Conservation (phyloP, 176 grass and related monocot genomes). For the Oryza longistaminata region DNA sequence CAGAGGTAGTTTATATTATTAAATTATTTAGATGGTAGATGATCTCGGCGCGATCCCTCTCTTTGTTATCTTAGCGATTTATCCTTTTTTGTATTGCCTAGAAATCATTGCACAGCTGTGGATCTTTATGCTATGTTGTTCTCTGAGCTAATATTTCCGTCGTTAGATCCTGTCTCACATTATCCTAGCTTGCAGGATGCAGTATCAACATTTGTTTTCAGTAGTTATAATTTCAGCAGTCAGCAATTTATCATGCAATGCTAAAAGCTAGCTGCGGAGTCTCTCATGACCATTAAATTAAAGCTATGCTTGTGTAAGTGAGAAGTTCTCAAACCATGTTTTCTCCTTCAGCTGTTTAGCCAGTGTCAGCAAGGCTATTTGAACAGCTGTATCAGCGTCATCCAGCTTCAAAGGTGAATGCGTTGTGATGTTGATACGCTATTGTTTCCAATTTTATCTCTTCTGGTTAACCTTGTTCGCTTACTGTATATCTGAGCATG, state of each 20-base stretch:
- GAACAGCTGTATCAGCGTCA: not conserved
- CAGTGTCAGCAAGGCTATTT: not conserved
- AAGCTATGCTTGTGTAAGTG: not conserved
- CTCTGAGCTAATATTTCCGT: constrained; percentile 7
- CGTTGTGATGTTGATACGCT: not conserved
- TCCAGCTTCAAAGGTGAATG: not conserved
- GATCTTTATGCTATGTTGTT: constrained; percentile 37
- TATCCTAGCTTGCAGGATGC: not conserved
- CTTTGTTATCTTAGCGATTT: constrained; percentile 21
- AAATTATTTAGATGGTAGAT: constrained; percentile 36
- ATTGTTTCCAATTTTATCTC: not conserved
- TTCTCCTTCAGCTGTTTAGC: not conserved
- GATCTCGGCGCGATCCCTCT: not conserved
- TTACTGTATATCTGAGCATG: not conserved
- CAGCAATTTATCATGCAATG: not conserved
- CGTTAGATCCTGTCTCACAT: not conserved
- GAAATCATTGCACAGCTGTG: constrained; percentile 41
- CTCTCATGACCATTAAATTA: not conserved
- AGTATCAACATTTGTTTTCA: not conserved
- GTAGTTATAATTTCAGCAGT: not conserved
- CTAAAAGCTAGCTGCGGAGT: not conserved
- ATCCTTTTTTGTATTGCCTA: constrained; percentile 37
- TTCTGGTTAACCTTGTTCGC: not conserved
- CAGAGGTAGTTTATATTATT: constrained; percentile 36
- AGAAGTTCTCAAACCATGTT: not conserved